Percentiles rank a stretch among this genome's conserved stretches.
These are phyloP conservation scores for Fusarium ambrosium DNA, from an alignment of 2,329 filamentous ascomycete species.

Conservation along the genomic window DNA sequence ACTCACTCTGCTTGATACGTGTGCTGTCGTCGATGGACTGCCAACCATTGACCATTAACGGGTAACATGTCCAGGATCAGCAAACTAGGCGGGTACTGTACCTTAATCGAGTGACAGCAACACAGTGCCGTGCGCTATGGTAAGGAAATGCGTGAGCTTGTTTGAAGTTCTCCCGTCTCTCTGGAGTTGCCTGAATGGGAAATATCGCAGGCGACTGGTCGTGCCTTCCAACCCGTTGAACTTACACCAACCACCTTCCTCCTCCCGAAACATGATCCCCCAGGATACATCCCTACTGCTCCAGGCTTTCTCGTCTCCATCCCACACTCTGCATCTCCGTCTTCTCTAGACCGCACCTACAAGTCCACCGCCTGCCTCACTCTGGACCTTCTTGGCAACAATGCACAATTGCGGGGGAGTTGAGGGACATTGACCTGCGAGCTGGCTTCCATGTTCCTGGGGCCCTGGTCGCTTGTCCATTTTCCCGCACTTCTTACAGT, in stretches of 20 bases:
- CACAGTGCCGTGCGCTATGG: conserved; percentile 17
- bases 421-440: conserved; percentile 21
- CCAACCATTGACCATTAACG: conserved; percentile 18
- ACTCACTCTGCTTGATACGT: conserved; percentile 4
- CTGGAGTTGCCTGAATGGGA: conserved; percentile 15
- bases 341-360: conserved; percentile 15
- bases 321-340: conserved; percentile 12
- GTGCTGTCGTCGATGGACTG: conserved; percentile 1
- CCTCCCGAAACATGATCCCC: neutral
- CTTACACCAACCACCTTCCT: conserved; percentile 20
- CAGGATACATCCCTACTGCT: neutral
- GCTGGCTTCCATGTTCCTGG: neutral
- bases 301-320: conserved; percentile 7
- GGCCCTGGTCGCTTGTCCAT: conserved; percentile 14
- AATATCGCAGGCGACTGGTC: conserved; percentile 28
- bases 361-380: conserved; percentile 18
- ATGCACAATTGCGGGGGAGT: conserved; percentile 38
- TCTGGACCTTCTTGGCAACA: conserved; percentile 34
- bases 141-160: conserved; percentile 36
- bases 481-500: conserved; percentile 23
- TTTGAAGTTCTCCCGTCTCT: conserved; percentile 21
- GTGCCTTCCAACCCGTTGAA: conserved; percentile 12
- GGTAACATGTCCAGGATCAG: conserved; percentile 15
- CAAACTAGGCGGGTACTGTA: neutral
- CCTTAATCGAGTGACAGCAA: conserved; percentile 19